These are phyloP conservation scores for Talaromyces stipitatus DNA, from an alignment of 495 filamentous ascomycete species.

Conservation along the genomic window DNA sequence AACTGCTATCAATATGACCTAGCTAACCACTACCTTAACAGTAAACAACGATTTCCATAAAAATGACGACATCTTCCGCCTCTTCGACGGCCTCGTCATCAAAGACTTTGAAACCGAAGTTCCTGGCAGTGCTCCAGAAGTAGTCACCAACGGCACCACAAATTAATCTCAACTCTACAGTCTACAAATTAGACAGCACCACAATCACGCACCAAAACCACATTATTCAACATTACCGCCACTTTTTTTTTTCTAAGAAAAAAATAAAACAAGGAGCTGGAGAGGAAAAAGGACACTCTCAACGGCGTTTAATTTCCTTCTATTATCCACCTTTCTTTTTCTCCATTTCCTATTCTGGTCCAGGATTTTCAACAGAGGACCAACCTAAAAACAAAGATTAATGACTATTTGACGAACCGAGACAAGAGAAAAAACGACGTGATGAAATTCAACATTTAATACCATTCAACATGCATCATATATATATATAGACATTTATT, in stretches of 20 bases:
- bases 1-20: background rate
- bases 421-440: background rate
- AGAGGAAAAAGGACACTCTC: background rate
- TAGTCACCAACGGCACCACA: background rate
- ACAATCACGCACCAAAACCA: background rate
- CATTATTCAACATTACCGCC: background rate
- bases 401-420: background rate
- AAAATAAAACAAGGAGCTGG: background rate
- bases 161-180: background rate
- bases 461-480: constrained; percentile 9
- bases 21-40: constrained; percentile 20
- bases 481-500: background rate
- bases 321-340: background rate
- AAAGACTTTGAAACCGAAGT: constrained; percentile 41
- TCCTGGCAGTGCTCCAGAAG: background rate
- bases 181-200: background rate
- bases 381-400: background rate
- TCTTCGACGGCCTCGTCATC: constrained; percentile 75
- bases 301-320: background rate
- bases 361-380: background rate
- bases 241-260: background rate
- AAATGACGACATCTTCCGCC: constrained; percentile 63
- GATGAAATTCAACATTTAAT: constrained; percentile 9
- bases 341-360: background rate
- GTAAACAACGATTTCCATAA: constrained; percentile 96